Evolutionary conservation across 2,329 filamentous ascomycete genomes (phyloP).

Genomic region (Penicillium sp.): DNA sequence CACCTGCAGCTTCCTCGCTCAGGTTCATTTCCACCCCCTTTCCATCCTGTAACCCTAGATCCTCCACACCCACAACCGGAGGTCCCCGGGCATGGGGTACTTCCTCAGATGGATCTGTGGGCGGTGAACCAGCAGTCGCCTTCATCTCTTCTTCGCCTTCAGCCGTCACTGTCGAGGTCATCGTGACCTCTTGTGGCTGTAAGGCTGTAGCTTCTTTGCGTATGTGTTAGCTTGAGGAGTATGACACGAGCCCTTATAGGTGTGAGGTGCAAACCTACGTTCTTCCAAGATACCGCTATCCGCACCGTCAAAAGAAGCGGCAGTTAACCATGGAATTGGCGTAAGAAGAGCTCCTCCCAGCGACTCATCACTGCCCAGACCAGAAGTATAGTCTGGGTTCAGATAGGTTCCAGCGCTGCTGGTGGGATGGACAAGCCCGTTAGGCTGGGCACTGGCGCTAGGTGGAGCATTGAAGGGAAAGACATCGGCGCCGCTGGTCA

Average conservation of each 20-base stretch:
- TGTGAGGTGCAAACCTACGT: slow-evolving; percentile 15
- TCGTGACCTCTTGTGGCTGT: slow-evolving; percentile 10
- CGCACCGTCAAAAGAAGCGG: slow-evolving; percentile 33
- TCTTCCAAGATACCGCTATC: slow-evolving; percentile 19
- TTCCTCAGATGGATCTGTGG: slow-evolving; percentile 61
- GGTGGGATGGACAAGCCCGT: slow-evolving; percentile 53
- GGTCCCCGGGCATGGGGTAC: slow-evolving; percentile 80
- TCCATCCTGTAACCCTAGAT: slow-evolving; percentile 75
- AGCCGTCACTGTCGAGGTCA: slow-evolving; percentile 2
- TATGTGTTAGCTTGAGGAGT: slow-evolving; percentile 2
- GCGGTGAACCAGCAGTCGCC: slow-evolving; percentile 25
- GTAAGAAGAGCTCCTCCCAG: slow-evolving; percentile 88
- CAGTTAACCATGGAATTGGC: slow-evolving; percentile 84
- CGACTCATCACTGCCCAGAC: slow-evolving; percentile 79
- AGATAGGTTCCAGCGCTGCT: slow-evolving; percentile 40
- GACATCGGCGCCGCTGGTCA: slow-evolving; percentile 76
- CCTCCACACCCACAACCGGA: slow-evolving; percentile 78
- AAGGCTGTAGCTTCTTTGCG: slow-evolving; percentile 6
- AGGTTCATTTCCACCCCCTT: slow-evolving; percentile 48
- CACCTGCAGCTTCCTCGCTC: slow-evolving; percentile 14
- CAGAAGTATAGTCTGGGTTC: slow-evolving; percentile 33
- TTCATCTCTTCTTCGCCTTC: slow-evolving; percentile 22
- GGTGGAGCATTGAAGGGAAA: slow-evolving; percentile 69
- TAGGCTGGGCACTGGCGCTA: slow-evolving; percentile 38
- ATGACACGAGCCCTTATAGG: neutral